Percentiles rank a stretch among this genome's conserved stretches.
These are phyloP conservation scores for Saussurea involucrata DNA, from an alignment of 129 eudicot genomes.

Conservation along the genomic window DNA sequence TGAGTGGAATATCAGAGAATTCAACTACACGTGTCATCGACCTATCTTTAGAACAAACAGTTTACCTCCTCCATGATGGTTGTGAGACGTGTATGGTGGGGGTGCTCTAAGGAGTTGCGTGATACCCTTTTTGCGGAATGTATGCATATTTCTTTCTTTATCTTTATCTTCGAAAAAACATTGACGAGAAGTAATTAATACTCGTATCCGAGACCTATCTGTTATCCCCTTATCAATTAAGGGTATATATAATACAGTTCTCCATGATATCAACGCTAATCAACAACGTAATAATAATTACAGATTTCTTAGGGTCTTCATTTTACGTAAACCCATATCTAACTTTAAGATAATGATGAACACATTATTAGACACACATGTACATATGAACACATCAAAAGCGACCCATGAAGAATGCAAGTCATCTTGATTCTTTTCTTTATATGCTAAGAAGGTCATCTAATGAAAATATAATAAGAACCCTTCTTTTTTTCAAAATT, in stretches of 20 bases:
- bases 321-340: neutral
- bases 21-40: neutral
- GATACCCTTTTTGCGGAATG: neutral
- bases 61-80: neutral
- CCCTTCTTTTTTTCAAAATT: constrained; percentile 27
- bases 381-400: constrained; percentile 15
- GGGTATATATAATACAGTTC: neutral
- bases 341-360: constrained; percentile 17
- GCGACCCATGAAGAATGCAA: constrained; percentile 11
- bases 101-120: neutral
- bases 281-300: neutral
- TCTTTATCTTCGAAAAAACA: neutral
- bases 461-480: constrained; percentile 1
- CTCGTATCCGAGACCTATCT: neutral
- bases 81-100: neutral
- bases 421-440: constrained; percentile 29
- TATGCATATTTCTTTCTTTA: neutral
- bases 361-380: constrained; percentile 1
- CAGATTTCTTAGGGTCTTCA: neutral
- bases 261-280: neutral
- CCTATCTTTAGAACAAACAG: neutral
- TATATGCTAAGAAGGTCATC: constrained; percentile 20
- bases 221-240: neutral
- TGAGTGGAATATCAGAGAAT: neutral
- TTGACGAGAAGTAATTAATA: neutral